Evolutionary conservation across 2,329 filamentous ascomycete species (phyloP).

Genomic region (Fusarium siculi): DNA sequence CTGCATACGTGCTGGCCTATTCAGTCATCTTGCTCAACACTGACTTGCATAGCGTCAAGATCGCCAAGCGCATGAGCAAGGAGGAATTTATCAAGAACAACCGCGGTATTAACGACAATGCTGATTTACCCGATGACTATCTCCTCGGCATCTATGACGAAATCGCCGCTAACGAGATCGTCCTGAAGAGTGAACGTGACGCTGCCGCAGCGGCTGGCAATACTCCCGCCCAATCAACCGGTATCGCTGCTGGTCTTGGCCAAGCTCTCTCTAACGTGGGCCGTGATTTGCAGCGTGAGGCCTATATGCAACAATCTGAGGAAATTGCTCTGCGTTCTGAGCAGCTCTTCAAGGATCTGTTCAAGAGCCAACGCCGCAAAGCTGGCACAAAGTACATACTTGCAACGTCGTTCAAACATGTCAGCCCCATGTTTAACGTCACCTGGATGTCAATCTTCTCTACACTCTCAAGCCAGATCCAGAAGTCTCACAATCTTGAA

Average conservation of each 20-base stretch:
- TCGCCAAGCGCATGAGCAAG: constrained; percentile 87
- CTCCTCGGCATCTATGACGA: constrained; percentile 91
- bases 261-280: constrained; percentile 93
- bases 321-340: constrained; percentile 81
- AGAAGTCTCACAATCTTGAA: constrained; percentile 92
- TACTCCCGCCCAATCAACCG: constrained; percentile 67
- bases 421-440: constrained; percentile 98
- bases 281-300: constrained; percentile 89
- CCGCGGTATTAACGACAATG: constrained; percentile 95
- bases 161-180: constrained; percentile 90
- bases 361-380: constrained; percentile 87
- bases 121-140: constrained; percentile 93
- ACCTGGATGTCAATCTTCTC: constrained; percentile 99
- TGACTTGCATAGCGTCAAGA: constrained; percentile 90
- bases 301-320: constrained; percentile 93
- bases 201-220: constrained; percentile 83
- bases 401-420: constrained; percentile 92
- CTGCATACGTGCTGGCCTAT: constrained; percentile 94
- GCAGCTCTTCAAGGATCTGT: constrained; percentile 92
- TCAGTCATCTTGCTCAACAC: constrained; percentile 98
- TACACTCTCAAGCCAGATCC: constrained; percentile 90
- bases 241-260: constrained; percentile 84
- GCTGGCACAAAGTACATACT: constrained; percentile 82
- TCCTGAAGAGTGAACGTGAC: constrained; percentile 90
- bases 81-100: constrained; percentile 99